phyloP scores from a whole-genome alignment of 1,139 yeast species.

The Scheffersomyces illinoinensis region DNA sequence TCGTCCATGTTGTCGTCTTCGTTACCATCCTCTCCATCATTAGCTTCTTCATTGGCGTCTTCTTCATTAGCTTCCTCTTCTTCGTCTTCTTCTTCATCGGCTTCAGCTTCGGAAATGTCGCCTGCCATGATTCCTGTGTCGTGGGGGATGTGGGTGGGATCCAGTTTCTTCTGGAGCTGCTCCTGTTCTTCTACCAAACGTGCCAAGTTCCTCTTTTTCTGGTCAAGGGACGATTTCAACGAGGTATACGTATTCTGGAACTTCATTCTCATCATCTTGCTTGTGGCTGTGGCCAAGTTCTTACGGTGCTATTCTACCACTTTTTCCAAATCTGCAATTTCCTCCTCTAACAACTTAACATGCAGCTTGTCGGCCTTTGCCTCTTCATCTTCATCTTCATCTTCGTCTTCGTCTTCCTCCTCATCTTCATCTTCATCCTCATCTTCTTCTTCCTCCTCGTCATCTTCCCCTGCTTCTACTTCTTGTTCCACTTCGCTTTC shows the following conservation, averaged over 20 bases:
- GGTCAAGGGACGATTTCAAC: slow-evolving; percentile 78
- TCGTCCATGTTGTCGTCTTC: slow-evolving; percentile 10
- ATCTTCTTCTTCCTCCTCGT: slow-evolving; percentile 21
- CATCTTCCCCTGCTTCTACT: slow-evolving; percentile 12
- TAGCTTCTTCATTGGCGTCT: slow-evolving; percentile 17
- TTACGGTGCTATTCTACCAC: slow-evolving; percentile 76
- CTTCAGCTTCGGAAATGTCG: slow-evolving; percentile 8
- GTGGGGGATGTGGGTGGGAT: slow-evolving; percentile 14
- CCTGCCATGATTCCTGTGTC: slow-evolving; percentile 5
- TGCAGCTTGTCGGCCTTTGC: slow-evolving; percentile 55
- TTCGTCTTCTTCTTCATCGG: slow-evolving; percentile 17
- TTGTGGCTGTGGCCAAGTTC: slow-evolving; percentile 76
- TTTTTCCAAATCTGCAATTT: slow-evolving; percentile 76
- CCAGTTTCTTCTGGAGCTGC: slow-evolving; percentile 17
- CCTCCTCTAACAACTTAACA: slow-evolving; percentile 78
- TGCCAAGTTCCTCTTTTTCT: slow-evolving; percentile 70
- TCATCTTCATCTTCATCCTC: slow-evolving; percentile 30
- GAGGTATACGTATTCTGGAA: slow-evolving; percentile 80
- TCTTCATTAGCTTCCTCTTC: slow-evolving; percentile 20
- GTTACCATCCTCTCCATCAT: slow-evolving; percentile 2
- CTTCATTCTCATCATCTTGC: slow-evolving; percentile 86
- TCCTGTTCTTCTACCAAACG: slow-evolving; percentile 32
- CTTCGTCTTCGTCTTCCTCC: slow-evolving; percentile 29
- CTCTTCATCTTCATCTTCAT: slow-evolving; percentile 32
- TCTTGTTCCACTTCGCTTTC: slow-evolving; percentile 16